Evolutionary conservation across 352 stramenopile genomes (phyloP).

Genomic region (Stramenopiles sp.): DNA sequence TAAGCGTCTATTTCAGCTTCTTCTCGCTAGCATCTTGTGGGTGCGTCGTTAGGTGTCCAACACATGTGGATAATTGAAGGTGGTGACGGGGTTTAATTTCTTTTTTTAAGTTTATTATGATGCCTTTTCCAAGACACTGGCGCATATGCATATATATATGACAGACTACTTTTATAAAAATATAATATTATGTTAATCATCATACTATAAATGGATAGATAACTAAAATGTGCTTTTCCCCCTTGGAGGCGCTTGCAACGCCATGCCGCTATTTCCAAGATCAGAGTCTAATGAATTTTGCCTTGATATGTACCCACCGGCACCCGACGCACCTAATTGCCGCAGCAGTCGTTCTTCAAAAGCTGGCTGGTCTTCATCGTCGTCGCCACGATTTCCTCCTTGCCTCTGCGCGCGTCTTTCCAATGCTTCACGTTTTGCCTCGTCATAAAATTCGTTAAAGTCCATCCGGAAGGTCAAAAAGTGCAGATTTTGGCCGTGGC

Average conservation of each 20-base stretch:
- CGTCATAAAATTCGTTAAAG: slow-evolving; percentile 64
- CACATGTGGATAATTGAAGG: too few species aligned
- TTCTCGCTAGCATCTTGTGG: too few species aligned
- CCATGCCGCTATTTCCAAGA: background rate
- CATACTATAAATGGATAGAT: background rate
- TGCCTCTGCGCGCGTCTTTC: background rate
- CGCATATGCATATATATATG: too few species aligned
- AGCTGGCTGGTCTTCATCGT: background rate
- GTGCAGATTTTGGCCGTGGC: slow-evolving; percentile 46
- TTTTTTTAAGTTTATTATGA: too few species aligned
- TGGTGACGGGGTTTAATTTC: too few species aligned
- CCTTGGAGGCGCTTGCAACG: background rate
- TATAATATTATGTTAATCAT: background rate
- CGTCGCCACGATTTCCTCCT: background rate
- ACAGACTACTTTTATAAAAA: too few species aligned
- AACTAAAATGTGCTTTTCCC: background rate
- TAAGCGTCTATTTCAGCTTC: too few species aligned
- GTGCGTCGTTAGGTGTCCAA: too few species aligned
- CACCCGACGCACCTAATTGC: slow-evolving; percentile 3
- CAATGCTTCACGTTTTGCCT: slow-evolving; percentile 12
- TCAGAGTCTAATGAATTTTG: background rate
- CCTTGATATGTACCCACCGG: background rate
- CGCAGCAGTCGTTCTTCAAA: slow-evolving; percentile 3
- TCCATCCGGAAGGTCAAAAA: slow-evolving; percentile 65
- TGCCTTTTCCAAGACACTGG: too few species aligned